phyloP scores from a whole-genome alignment of 257 asterid genomes.

The Ligustrum vulgare region DNA sequence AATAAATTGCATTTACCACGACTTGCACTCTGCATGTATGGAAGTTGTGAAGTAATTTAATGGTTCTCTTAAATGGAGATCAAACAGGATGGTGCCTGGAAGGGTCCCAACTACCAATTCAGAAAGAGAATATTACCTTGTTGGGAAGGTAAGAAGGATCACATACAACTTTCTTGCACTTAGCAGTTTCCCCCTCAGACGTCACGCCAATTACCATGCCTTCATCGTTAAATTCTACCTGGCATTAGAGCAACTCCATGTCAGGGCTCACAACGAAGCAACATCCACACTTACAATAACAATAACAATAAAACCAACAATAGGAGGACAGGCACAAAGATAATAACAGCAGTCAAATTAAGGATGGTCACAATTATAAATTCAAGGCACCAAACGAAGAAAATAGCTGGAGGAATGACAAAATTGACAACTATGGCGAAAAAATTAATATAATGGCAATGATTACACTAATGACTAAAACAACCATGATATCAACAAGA shows the following conservation, averaged over 20 bases:
- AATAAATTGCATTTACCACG: conserved; percentile 6
- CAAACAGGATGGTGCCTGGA: background rate
- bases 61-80: background rate
- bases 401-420: background rate
- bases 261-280: conserved; percentile 12
- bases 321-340: background rate
- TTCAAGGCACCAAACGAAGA: background rate
- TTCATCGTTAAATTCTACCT: conserved; percentile 90
- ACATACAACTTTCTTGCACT: conserved; percentile 90
- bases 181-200: conserved; percentile 96
- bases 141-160: conserved; percentile 88
- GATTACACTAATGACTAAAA: background rate
- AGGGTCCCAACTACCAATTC: conserved; percentile 7
- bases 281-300: background rate
- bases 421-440: background rate
- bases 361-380: background rate
- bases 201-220: conserved; percentile 92
- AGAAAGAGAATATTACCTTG: conserved; percentile 54
- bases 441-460: background rate
- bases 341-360: background rate
- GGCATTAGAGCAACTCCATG: conserved; percentile 23
- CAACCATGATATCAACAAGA: background rate
- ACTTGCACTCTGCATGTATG: background rate
- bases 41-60: conserved; percentile 16
- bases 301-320: conserved; percentile 12